Evolutionary conservation across 805 yeast species (phyloP).

Genomic region (Cyberlindnera subsufficiens): DNA sequence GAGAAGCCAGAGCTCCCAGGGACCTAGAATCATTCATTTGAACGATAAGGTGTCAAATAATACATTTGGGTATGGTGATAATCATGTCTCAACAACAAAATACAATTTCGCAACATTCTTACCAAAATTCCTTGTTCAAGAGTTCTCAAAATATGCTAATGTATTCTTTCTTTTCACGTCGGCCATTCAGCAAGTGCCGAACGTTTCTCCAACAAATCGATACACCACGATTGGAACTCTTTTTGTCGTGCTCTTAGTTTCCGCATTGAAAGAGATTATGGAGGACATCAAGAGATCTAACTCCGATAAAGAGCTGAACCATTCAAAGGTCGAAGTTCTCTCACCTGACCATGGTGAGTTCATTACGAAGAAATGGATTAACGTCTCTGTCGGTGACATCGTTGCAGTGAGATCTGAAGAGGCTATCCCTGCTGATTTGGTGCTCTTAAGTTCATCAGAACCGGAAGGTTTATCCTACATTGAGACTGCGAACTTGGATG

Average conservation of each 20-base stretch:
- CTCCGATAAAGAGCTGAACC: slow-evolving; percentile 86
- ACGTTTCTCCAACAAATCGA: slow-evolving; percentile 92
- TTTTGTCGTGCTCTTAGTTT: slow-evolving; percentile 75
- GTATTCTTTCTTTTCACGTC: slow-evolving; percentile 90
- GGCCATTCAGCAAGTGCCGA: slow-evolving; percentile 92
- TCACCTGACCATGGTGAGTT: slow-evolving; percentile 53
- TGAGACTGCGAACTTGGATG: slow-evolving; percentile 96
- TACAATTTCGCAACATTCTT: slow-evolving; percentile 89
- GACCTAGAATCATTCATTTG: slow-evolving; percentile 61
- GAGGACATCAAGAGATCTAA: slow-evolving; percentile 86
- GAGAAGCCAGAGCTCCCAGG: slow-evolving; percentile 17
- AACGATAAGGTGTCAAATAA: slow-evolving; percentile 56
- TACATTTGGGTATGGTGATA: slow-evolving; percentile 57
- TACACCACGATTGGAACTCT: slow-evolving; percentile 94
- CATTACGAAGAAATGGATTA: slow-evolving; percentile 69
- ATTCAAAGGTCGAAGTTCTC: slow-evolving; percentile 66
- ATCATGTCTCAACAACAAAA: slow-evolving; percentile 91
- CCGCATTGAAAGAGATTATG: slow-evolving; percentile 85
- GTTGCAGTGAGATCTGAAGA: slow-evolving; percentile 81
- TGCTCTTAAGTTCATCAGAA: slow-evolving; percentile 84
- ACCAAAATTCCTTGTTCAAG: slow-evolving; percentile 94
- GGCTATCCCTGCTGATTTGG: slow-evolving; percentile 89
- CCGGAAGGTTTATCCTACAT: slow-evolving; percentile 98
- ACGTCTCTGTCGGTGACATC: slow-evolving; percentile 86
- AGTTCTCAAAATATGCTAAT: slow-evolving; percentile 95